phyloP scores from a whole-genome alignment of 2,329 filamentous ascomycete genomes.

The Allantophomopsis cytisporea region DNA sequence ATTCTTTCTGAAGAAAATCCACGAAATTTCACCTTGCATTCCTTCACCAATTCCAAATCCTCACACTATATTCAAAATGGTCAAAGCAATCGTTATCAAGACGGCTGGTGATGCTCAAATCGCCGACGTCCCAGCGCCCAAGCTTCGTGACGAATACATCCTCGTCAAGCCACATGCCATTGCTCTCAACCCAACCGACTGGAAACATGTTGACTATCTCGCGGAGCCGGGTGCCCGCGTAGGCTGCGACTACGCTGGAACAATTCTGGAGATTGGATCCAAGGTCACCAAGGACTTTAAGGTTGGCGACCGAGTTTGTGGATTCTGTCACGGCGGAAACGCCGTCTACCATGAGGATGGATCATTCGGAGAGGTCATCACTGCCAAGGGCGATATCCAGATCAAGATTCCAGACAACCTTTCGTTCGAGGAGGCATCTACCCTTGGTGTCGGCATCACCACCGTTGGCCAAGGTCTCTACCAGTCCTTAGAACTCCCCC shows the following conservation, averaged over 20 bases:
- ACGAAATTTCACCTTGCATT: too few species aligned
- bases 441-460: conserved; percentile 19
- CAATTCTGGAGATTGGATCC: conserved; percentile 29
- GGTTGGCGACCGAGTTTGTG: conserved; percentile 32
- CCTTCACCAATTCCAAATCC: too few species aligned
- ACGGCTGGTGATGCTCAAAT: conserved; percentile 5
- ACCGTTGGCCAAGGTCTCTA: conserved; percentile 35
- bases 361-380: conserved; percentile 17
- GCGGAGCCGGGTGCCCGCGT: conserved; percentile 2
- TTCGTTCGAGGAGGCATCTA: conserved; percentile 30
- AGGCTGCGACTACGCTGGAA: conserved; percentile 31
- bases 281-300: conserved; percentile 26
- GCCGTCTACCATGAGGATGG: conserved; percentile 24
- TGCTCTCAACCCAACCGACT: conserved; percentile 18
- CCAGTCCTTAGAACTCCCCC: conserved; percentile 26
- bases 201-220: conserved; percentile 14
- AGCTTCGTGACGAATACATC: conserved; percentile 17
- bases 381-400: conserved; percentile 23
- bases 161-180: conserved; percentile 15
- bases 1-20: too few species aligned
- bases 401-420: conserved; percentile 30
- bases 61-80: too few species aligned
- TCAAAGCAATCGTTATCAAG: conserved; percentile 2
- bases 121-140: conserved; percentile 11
- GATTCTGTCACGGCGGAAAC: conserved; percentile 25